Conservation (phyloP, 2,329 filamentous ascomycete genomes). For the Cladosporium oxysporum region DNA sequence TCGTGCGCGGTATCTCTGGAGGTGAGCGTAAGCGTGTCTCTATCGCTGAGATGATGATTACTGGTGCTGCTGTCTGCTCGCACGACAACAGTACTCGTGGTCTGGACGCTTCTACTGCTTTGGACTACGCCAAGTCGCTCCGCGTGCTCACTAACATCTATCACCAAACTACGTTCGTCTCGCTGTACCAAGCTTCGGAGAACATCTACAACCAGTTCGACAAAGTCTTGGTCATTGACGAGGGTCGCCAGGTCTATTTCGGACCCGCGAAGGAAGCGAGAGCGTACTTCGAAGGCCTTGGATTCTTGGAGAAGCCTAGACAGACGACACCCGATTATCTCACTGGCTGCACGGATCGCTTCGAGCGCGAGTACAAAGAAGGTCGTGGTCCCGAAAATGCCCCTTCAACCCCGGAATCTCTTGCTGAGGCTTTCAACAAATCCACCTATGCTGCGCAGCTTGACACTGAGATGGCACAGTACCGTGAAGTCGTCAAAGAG, state of each 20-base stretch:
- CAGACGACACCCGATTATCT: constrained; percentile 82
- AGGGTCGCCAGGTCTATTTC: constrained; percentile 74
- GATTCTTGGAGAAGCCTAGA: constrained; percentile 71
- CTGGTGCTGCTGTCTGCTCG: constrained; percentile 39
- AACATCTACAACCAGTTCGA: constrained; percentile 79
- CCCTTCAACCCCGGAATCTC: constrained; percentile 66
- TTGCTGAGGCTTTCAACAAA: constrained; percentile 69
- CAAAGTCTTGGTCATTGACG: constrained; percentile 80
- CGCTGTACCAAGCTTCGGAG: constrained; percentile 82
- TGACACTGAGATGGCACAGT: constrained; percentile 66
- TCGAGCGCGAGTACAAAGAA: constrained; percentile 73
- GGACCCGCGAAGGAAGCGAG: constrained; percentile 68
- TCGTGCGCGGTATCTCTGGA: constrained; percentile 66
- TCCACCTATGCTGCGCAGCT: constrained; percentile 62
- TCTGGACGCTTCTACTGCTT: constrained; percentile 51
- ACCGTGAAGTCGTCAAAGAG: constrained; percentile 63
- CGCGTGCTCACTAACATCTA: constrained; percentile 76
- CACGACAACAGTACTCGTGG: constrained; percentile 53
- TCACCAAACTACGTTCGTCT: constrained; percentile 81
- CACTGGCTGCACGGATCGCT: constrained; percentile 80
- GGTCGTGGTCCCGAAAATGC: constrained; percentile 67
- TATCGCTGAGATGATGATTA: constrained; percentile 53
- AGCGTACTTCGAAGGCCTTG: constrained; percentile 73
- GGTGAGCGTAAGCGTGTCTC: constrained; percentile 50
- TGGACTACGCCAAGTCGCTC: constrained; percentile 52